Conservation (phyloP, 768 basidiomycete genomes). For the Lyophyllum atratum region DNA sequence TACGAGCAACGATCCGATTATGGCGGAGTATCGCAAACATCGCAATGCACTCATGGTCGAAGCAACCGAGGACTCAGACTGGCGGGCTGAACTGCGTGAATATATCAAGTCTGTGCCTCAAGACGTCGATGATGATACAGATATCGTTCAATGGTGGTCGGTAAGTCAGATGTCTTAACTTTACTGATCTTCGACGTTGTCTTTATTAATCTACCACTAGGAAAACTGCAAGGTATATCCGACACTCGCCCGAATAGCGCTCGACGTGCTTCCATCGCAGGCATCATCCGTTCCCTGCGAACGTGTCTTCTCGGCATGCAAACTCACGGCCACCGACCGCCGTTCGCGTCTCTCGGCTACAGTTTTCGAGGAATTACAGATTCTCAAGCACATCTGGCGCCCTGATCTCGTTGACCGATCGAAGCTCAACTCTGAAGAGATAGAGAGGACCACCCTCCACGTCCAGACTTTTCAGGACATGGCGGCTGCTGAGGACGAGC, state of each 20-base stretch:
- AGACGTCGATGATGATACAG: neutral
- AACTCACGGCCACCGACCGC: neutral
- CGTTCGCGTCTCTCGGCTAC: neutral
- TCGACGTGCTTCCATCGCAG: constrained; percentile 20
- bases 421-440: neutral
- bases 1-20: neutral
- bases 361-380: constrained; percentile 6
- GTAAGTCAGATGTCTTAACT: constrained; percentile 2
- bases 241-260: constrained; percentile 14
- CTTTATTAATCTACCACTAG: constrained; percentile 3
- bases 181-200: neutral
- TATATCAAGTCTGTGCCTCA: constrained; percentile 8
- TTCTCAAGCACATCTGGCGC: constrained; percentile 5
- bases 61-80: constrained; percentile 3
- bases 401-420: neutral
- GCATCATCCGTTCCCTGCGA: constrained; percentile 22
- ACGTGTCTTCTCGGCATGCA: constrained; percentile 13
- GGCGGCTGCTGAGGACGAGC: neutral
- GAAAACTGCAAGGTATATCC: constrained; percentile 11
- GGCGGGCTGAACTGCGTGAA: neutral
- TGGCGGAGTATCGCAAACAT: neutral
- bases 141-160: constrained; percentile 18
- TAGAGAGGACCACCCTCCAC: no score
- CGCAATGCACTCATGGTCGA: neutral
- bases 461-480: neutral